Evolutionary conservation across 2,329 filamentous ascomycete genomes (phyloP).

Genomic region (Aspergillus versicolor): DNA sequence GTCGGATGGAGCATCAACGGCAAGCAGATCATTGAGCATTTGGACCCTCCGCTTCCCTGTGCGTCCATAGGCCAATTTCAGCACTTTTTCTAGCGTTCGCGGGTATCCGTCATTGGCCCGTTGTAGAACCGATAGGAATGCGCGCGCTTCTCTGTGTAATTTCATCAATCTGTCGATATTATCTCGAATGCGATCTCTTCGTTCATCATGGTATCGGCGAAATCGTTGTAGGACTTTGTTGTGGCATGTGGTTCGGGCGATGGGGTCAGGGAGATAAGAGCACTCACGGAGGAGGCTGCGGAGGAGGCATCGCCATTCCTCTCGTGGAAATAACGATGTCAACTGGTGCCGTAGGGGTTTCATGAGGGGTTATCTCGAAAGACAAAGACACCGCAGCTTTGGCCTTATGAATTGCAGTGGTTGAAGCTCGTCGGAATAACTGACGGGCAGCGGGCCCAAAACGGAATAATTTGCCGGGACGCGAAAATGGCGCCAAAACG

Average conservation of each 20-base stretch:
- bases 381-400: neutral
- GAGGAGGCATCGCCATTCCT: conserved; percentile 48
- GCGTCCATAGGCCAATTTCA: conserved; percentile 59
- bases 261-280: conserved; percentile 60
- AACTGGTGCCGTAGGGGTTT: neutral
- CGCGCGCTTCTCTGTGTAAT: conserved; percentile 26
- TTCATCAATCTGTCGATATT: conserved; percentile 19
- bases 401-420: neutral
- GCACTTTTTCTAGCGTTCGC: conserved; percentile 50
- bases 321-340: conserved; percentile 7
- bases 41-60: conserved; percentile 52
- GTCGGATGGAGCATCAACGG: conserved; percentile 25
- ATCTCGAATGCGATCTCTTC: conserved; percentile 17
- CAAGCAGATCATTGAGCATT: conserved; percentile 42
- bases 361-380: neutral
- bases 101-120: conserved; percentile 59
- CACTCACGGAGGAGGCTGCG: conserved; percentile 59
- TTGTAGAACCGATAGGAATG: conserved; percentile 45
- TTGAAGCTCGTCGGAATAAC: neutral
- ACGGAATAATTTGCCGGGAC: conserved; percentile 17
- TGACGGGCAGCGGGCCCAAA: conserved; percentile 10
- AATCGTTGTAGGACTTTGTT: conserved; percentile 51
- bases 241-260: conserved; percentile 52
- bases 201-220: conserved; percentile 35
- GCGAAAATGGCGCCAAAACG: conserved; percentile 25